These are phyloP conservation scores for Entomortierella beljakovae DNA, from an alignment of 192 early-diverging fungal species.

Conservation along the genomic window DNA sequence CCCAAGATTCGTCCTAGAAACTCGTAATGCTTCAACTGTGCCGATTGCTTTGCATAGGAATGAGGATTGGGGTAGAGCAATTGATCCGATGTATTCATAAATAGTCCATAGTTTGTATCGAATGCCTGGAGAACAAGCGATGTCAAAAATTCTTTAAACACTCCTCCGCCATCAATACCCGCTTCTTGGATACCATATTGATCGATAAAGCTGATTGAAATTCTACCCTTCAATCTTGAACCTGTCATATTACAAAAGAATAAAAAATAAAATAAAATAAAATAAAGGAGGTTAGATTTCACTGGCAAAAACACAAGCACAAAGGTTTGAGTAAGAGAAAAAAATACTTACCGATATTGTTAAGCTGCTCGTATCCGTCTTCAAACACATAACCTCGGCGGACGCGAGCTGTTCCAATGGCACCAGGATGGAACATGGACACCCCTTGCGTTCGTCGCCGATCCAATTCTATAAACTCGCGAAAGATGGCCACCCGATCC, in stretches of 20 bases:
- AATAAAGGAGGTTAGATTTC: too few relatives aligned
- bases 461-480: constrained; percentile 81
- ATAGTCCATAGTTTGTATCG: constrained; percentile 75
- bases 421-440: constrained; percentile 13
- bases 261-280: neutral
- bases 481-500: constrained; percentile 86
- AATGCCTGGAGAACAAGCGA: constrained; percentile 79
- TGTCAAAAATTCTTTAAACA: constrained; percentile 98
- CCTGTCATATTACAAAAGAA: constrained; percentile 35
- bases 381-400: constrained; percentile 87
- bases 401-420: constrained; percentile 64
- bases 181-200: constrained; percentile 87
- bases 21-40: constrained; percentile 70
- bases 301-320: too few relatives aligned
- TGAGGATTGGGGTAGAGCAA: constrained; percentile 81
- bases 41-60: constrained; percentile 58
- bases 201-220: constrained; percentile 90
- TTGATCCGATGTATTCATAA: constrained; percentile 73
- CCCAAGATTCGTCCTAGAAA: constrained; percentile 87
- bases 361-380: constrained; percentile 85
- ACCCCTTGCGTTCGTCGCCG: constrained; percentile 42
- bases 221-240: constrained; percentile 74
- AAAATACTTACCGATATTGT: constrained; percentile 64
- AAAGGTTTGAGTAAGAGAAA: too few relatives aligned
- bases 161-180: constrained; percentile 96